Evolutionary conservation across 2,329 filamentous ascomycete genomes (phyloP), one percentile per base, ranked within the genome.

Genomic region (Nemania abortiva): DNA sequence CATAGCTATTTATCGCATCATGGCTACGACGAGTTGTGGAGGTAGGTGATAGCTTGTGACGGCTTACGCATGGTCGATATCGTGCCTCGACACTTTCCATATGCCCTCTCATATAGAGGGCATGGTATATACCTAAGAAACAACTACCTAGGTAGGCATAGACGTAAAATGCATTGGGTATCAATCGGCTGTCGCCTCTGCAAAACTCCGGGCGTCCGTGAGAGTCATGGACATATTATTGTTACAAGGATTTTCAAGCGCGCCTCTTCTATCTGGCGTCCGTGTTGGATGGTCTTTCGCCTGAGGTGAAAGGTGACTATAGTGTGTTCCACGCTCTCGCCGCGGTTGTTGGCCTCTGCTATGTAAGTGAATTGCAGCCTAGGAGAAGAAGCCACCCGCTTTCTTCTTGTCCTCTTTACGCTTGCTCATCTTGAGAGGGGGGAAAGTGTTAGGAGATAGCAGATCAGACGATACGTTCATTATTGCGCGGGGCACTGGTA

Each of bases 371-470:
- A 24, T 1, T n/a, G 13, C 10, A 6, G 27, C 13, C 49, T 68
- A 70, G 2, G 54, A 68, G 63, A 64, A 65, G 34, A 63, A 56
- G 37, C 66, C 31, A 15, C 68, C 31, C 10, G 64, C 15, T 55
- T 66, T 71, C 31, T 63, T 69, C 47, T 45, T 69, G 52, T 70
- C 65, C 18, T 64, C 69, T 24, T 64, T 71, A 54, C 69, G 69
- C 66, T 64, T 71, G 39, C 61, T 59, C n/a, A 66, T 71, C 69
- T 71, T 52, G 42, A 59, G 45, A 39, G 15, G 22, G 18, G n/a
- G 4, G 27, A 65, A 27, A 59, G 39, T 58, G 65, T 70, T 13
- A 70, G 65, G 42, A 59, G 42, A 50, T 56, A n/a, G 29, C 34
- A 60, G 24, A 31, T 42, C 18, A 27, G 24, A 55, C 11, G 24